Evolutionary conservation across 345 rosid genomes (phyloP).

Genomic region (Trapa bicornis): DNA sequence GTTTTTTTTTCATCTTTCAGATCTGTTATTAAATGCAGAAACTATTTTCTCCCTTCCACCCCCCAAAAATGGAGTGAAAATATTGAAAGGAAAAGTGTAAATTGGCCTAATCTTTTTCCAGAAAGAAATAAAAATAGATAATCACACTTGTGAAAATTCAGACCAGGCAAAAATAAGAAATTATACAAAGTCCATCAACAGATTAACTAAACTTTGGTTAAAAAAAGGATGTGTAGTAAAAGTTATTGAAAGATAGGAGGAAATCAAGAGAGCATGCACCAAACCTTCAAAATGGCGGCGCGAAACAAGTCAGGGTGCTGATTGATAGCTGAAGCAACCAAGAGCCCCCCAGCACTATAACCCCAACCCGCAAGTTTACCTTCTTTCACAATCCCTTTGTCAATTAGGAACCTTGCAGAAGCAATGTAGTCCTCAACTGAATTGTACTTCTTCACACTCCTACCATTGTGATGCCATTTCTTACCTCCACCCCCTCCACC

Average conservation of each 20-base stretch:
- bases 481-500: slow-evolving; percentile 90
- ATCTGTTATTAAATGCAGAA: background rate
- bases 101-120: background rate
- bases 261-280: background rate
- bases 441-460: slow-evolving; percentile 49
- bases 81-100: background rate
- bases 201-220: background rate
- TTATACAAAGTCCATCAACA: background rate
- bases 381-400: slow-evolving; percentile 50
- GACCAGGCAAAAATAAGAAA: background rate
- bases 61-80: background rate
- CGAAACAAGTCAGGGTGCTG: slow-evolving; percentile 50
- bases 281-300: slow-evolving; percentile 78
- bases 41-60: background rate
- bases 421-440: slow-evolving; percentile 65
- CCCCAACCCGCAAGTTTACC: slow-evolving; percentile 87
- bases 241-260: background rate
- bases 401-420: slow-evolving; percentile 64
- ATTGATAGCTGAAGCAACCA: slow-evolving; percentile 89
- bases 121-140: background rate
- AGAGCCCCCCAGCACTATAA: slow-evolving; percentile 84
- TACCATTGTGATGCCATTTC: slow-evolving; percentile 78
- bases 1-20: background rate
- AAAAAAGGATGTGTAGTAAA: background rate
- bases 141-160: too few species aligned